These are phyloP conservation scores for Misopates orontium DNA, from an alignment of 257 asterid genomes.

Conservation along the genomic window DNA sequence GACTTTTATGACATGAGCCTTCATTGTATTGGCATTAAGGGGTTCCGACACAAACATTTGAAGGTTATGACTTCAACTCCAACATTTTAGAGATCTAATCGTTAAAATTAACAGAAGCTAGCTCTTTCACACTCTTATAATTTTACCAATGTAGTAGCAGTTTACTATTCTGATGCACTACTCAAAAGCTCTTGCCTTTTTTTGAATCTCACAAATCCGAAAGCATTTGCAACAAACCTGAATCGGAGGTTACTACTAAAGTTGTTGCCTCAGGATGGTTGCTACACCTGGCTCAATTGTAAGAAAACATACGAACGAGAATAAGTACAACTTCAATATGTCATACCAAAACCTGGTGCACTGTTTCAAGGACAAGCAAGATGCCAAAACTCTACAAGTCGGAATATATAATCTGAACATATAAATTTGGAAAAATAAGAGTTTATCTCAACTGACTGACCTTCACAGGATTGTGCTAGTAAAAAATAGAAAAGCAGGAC, in stretches of 20 bases:
- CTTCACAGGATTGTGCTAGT: conserved; percentile 96
- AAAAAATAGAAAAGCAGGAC: conserved; percentile 97
- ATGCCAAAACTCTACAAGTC: not conserved
- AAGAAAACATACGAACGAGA: conserved; percentile 17
- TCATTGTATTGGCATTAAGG: conserved; percentile 7
- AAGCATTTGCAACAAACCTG: conserved; percentile 11
- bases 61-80: conserved; percentile 6
- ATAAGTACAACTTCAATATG: conserved; percentile 1
- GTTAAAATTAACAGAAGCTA: not conserved
- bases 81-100: not conserved
- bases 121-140: no score
- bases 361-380: conserved; percentile 14
- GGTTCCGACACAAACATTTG: not conserved
- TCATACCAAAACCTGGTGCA: conserved; percentile 15
- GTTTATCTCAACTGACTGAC: conserved; percentile 29
- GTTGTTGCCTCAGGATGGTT: not conserved
- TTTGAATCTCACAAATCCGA: not conserved
- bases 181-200: no score
- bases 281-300: conserved; percentile 4
- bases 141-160: no score
- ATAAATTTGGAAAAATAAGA: not conserved
- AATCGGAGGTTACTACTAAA: conserved; percentile 9
- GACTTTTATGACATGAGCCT: not conserved
- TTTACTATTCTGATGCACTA: not conserved
- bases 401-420: conserved; percentile 13